Evolutionary conservation across 805 yeast genomes (phyloP).

Genomic region (Candida silvatica): DNA sequence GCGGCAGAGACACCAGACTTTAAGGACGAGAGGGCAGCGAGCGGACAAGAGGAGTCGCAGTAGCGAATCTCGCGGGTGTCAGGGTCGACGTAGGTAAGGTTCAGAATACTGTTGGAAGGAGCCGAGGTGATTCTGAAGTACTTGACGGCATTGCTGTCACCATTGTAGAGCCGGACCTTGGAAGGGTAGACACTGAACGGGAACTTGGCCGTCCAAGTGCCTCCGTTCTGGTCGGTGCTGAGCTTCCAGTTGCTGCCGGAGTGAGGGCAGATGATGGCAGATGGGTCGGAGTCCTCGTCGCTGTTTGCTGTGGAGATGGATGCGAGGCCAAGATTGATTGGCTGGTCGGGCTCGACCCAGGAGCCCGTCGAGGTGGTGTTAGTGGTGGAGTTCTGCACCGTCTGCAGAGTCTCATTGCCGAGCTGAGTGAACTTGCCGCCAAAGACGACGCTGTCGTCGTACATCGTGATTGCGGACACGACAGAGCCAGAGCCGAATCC

Average conservation of each 20-base stretch:
- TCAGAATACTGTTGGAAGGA: slow-evolving; percentile 88
- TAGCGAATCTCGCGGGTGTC: slow-evolving; percentile 38
- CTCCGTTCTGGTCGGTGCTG: slow-evolving; percentile 38
- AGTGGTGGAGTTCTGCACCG: slow-evolving; percentile 12
- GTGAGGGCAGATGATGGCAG: slow-evolving; percentile 51
- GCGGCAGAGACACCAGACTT: neutral
- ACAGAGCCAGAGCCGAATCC: slow-evolving; percentile 61
- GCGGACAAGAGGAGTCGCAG: slow-evolving; percentile 91
- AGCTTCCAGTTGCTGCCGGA: slow-evolving; percentile 41
- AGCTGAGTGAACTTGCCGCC: slow-evolving; percentile 70
- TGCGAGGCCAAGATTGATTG: slow-evolving; percentile 51
- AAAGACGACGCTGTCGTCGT: slow-evolving; percentile 49
- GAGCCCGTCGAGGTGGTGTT: neutral
- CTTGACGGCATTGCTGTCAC: slow-evolving; percentile 44
- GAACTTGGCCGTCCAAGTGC: slow-evolving; percentile 51
- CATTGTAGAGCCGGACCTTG: slow-evolving; percentile 63
- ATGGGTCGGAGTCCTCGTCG: slow-evolving; percentile 21
- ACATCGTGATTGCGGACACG: slow-evolving; percentile 54
- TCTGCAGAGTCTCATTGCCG: slow-evolving; percentile 29
- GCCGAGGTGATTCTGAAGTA: slow-evolving; percentile 64
- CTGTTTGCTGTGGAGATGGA: slow-evolving; percentile 39
- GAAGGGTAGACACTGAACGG: slow-evolving; percentile 57
- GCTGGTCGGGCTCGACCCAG: slow-evolving; percentile 43
- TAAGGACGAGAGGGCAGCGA: slow-evolving; percentile 35
- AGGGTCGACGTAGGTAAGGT: slow-evolving; percentile 79